Evolutionary conservation across 495 filamentous ascomycete species (phyloP).

Genomic region (Penicillium cinerascens): DNA sequence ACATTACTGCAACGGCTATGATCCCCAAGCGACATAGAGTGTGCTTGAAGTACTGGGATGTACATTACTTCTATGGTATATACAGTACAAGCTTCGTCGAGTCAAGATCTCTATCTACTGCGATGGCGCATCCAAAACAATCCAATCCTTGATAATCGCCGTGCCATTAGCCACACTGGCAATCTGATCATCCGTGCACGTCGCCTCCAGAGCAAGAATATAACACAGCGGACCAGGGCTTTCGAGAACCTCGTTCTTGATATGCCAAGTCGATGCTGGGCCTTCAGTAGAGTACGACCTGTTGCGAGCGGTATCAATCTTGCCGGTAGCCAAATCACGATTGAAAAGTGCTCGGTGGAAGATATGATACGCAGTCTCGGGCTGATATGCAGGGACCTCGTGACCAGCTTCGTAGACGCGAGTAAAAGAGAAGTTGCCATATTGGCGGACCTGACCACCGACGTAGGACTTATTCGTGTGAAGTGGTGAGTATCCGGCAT

Average conservation of each 20-base stretch:
- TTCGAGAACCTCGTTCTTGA: constrained; percentile 43
- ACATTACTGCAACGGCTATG: no score
- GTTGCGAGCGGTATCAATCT: constrained; percentile 33
- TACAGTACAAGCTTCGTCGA: neutral
- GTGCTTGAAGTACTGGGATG: neutral
- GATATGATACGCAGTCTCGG: constrained; percentile 51
- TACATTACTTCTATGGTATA: neutral
- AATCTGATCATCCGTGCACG: constrained; percentile 49
- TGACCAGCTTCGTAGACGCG: constrained; percentile 60
- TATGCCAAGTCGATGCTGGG: constrained; percentile 47
- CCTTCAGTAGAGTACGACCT: constrained; percentile 48
- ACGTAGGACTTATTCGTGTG: constrained; percentile 41
- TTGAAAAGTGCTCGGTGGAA: constrained; percentile 54
- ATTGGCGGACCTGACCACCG: constrained; percentile 54
- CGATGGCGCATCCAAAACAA: constrained; percentile 33
- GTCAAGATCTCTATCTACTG: neutral
- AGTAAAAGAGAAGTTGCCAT: constrained; percentile 57
- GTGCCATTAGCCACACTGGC: constrained; percentile 42
- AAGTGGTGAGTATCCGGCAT: constrained; percentile 51
- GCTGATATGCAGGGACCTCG: constrained; percentile 59
- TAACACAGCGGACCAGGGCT: constrained; percentile 46
- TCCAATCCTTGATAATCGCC: constrained; percentile 48
- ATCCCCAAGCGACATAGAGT: neutral
- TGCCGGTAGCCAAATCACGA: constrained; percentile 55
- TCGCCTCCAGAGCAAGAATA: constrained; percentile 32